Percentiles rank a stretch among this genome's conserved stretches.
These are phyloP conservation scores for Kalmanozyma brasiliensis DNA, from an alignment of 1,284 basidiomycete genomes.

Conservation along the genomic window DNA sequence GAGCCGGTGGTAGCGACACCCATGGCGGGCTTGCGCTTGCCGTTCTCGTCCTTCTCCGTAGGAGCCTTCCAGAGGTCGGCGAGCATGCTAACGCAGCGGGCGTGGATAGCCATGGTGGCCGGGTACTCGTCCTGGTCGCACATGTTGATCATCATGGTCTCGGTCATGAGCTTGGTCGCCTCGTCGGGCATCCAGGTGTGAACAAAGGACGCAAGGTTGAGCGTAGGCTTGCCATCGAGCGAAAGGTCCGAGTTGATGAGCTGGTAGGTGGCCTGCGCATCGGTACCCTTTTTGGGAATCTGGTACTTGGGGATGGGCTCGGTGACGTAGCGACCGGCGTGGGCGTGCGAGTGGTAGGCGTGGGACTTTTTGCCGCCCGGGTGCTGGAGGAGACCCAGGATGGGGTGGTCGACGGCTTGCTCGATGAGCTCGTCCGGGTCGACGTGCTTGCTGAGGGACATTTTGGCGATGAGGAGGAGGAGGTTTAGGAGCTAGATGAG, in stretches of 20 bases:
- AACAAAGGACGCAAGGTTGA: slow-evolving; percentile 79
- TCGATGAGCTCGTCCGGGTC: slow-evolving; percentile 60
- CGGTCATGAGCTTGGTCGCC: slow-evolving; percentile 68
- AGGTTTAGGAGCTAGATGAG: no score
- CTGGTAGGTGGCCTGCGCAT: slow-evolving; percentile 69
- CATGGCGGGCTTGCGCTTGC: slow-evolving; percentile 55
- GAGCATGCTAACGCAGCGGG: slow-evolving; percentile 78
- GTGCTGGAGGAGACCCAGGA: slow-evolving; percentile 40
- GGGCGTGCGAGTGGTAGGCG: slow-evolving; percentile 31
- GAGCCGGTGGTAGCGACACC: slow-evolving; percentile 90
- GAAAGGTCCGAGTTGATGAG: slow-evolving; percentile 77
- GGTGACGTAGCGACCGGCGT: slow-evolving; percentile 62
- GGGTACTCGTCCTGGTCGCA: slow-evolving; percentile 94
- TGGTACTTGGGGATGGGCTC: slow-evolving; percentile 68
- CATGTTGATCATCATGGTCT: slow-evolving; percentile 77
- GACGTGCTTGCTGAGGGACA: slow-evolving; percentile 63
- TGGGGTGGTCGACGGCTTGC: slow-evolving; percentile 57
- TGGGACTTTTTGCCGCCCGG: slow-evolving; percentile 25
- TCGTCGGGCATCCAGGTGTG: slow-evolving; percentile 73
- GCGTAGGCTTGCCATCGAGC: slow-evolving; percentile 80
- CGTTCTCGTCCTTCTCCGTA: slow-evolving; percentile 40
- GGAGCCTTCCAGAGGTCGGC: slow-evolving; percentile 90
- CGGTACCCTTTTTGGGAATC: slow-evolving; percentile 69
- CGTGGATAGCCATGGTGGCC: slow-evolving; percentile 64
- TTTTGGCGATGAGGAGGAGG: not conserved